Conservation (phyloP, 2,329 filamentous ascomycete genomes). For the Pestalotiopsis sp. region DNA sequence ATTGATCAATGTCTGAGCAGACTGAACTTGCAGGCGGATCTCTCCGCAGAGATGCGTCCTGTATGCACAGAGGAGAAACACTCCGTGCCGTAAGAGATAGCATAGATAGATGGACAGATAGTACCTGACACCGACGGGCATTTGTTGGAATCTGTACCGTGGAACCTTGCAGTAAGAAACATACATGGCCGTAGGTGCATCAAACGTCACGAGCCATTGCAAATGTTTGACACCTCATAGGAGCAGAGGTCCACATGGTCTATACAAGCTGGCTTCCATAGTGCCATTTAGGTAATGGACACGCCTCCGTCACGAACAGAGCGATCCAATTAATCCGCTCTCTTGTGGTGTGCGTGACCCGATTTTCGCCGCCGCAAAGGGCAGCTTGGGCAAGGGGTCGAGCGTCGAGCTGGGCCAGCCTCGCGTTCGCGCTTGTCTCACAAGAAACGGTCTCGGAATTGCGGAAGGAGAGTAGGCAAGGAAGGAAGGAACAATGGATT, state of each 20-base stretch:
- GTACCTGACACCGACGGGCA: not conserved
- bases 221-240: conserved; percentile 11
- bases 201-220: not conserved
- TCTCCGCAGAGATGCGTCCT: not conserved
- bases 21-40: not conserved
- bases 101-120: not conserved
- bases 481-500: not conserved
- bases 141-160: not conserved
- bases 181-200: not conserved
- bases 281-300: not conserved
- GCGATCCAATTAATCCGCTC: not conserved
- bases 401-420: not conserved
- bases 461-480: not conserved
- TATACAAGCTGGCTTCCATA: not conserved
- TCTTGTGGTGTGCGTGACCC: conserved; percentile 7
- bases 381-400: not conserved
- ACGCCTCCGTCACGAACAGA: not conserved
- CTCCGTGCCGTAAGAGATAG: not conserved
- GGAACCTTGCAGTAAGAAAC: not conserved
- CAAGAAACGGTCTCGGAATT: conserved; percentile 11
- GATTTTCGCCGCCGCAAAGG: conserved; percentile 5
- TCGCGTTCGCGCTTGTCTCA: not conserved
- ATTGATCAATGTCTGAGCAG: not conserved
- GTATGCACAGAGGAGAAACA: not conserved
- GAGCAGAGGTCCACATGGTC: conserved; percentile 10